A percentile compares a stretch with the other conserved stretches of the same genome.
These are phyloP conservation scores for Elsinoe perseae DNA, from an alignment of 2,329 filamentous ascomycete genomes.

Conservation along the genomic window DNA sequence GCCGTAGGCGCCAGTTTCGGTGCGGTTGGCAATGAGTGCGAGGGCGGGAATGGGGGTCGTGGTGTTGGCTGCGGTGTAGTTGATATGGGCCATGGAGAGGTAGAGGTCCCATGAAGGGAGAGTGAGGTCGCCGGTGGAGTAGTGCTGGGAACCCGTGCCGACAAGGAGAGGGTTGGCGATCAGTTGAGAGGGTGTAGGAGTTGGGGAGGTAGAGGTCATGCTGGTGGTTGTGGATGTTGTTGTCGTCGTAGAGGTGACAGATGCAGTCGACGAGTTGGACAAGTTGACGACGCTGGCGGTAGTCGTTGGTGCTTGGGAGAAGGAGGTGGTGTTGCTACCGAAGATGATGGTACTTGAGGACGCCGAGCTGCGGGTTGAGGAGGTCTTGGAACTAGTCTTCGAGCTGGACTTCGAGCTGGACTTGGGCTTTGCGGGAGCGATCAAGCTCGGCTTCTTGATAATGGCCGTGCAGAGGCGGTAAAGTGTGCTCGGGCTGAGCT, in stretches of 20 bases:
- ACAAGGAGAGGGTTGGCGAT: neutral
- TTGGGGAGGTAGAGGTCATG: neutral
- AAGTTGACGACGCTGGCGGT: too few species aligned
- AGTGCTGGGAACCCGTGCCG: neutral
- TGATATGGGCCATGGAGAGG: neutral
- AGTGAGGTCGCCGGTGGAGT: neutral
- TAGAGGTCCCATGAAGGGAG: neutral
- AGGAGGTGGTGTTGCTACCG: too few species aligned
- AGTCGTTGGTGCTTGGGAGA: too few species aligned
- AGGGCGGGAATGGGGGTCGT: neutral
- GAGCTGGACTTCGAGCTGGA: too few species aligned
- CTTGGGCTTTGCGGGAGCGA: neutral
- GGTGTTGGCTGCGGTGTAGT: neutral
- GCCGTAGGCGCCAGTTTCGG: neutral
- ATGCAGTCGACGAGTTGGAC: too few species aligned
- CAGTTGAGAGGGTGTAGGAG: neutral
- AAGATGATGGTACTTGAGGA: too few species aligned
- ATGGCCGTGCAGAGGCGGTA: neutral
- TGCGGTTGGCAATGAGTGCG: neutral
- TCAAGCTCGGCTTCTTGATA: neutral
- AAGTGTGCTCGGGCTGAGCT: neutral
- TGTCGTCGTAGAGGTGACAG: neutral
- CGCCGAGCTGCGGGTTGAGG: too few species aligned
- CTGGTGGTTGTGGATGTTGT: neutral
- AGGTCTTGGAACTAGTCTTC: too few species aligned